Conservation (phyloP, 2,329 filamentous ascomycete genomes). For the Clonostachys rosea region DNA sequence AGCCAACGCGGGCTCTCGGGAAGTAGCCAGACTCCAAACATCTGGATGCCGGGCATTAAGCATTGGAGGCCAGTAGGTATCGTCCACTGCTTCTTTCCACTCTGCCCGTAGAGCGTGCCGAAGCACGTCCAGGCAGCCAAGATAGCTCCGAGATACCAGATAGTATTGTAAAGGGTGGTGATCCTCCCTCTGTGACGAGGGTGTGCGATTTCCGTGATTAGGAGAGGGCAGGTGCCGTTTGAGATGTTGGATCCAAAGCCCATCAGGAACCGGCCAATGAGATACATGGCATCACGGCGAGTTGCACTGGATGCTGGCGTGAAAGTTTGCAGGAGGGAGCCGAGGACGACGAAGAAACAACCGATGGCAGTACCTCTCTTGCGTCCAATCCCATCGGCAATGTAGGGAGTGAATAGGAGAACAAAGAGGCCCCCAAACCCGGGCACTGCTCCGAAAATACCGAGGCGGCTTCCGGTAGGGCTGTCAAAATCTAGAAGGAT, state of each 20-base stretch:
- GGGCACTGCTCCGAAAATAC: neutral
- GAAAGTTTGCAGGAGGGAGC: neutral
- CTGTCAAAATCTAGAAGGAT: neutral
- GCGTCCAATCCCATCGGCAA: neutral
- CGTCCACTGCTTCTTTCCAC: constrained; percentile 41
- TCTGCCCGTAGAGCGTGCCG: constrained; percentile 2
- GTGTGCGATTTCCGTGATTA: constrained; percentile 5
- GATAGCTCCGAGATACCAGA: constrained; percentile 7
- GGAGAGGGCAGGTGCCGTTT: constrained; percentile 4
- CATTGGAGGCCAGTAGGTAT: constrained; percentile 38
- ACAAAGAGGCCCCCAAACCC: neutral
- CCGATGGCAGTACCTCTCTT: neutral
- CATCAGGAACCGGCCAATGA: neutral
- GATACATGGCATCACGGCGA: neutral
- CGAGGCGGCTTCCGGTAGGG: neutral
- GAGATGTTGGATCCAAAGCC: constrained; percentile 1
- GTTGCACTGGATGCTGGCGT: no score
- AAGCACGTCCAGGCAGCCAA: constrained; percentile 9
- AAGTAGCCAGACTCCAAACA: constrained; percentile 6
- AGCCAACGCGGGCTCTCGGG: constrained; percentile 45
- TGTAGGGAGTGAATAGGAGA: neutral
- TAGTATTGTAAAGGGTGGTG: constrained; percentile 4
- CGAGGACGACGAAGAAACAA: neutral
- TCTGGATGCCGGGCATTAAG: constrained; percentile 21
- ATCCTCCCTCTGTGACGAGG: constrained; percentile 2